Conservation (phyloP, 306 rosid species). For the Cotoneaster glaucophyllus region DNA sequence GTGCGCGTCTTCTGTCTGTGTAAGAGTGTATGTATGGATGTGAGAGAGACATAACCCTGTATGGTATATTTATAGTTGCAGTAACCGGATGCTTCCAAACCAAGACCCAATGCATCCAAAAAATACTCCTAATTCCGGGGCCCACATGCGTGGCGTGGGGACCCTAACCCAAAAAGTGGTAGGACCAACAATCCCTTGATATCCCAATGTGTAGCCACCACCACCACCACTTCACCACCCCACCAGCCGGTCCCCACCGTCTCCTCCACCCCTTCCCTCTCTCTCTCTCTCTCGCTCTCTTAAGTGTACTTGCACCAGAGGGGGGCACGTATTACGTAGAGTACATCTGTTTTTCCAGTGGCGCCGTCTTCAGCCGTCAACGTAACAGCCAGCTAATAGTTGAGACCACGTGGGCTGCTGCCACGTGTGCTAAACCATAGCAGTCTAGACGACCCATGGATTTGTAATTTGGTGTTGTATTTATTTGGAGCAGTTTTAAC, state of each 20-base stretch:
- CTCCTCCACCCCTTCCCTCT: background rate
- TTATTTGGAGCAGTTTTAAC: background rate
- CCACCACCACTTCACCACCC: background rate
- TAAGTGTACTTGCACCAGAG: background rate
- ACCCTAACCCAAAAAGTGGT: background rate
- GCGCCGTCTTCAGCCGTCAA: constrained; percentile 29
- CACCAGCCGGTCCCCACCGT: background rate
- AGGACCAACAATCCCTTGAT: constrained; percentile 12
- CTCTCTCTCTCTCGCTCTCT: background rate
- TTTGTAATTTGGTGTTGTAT: background rate
- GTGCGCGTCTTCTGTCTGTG: background rate
- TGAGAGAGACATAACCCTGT: constrained; percentile 23
- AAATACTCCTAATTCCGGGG: constrained; percentile 22
- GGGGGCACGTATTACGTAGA: background rate
- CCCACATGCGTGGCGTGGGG: constrained; percentile 11
- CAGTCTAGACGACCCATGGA: background rate
- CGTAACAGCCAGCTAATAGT: background rate
- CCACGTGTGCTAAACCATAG: constrained; percentile 13
- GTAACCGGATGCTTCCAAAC: constrained; percentile 24
- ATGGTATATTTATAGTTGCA: constrained; percentile 53
- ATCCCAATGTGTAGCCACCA: constrained; percentile 36
- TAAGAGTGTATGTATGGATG: constrained; percentile 22
- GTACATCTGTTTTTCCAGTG: background rate
- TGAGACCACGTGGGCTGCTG: constrained; percentile 27
- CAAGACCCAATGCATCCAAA: constrained; percentile 6